Evolutionary conservation across 1,284 basidiomycete species (phyloP).

Genomic region (Tremellales sp.): DNA sequence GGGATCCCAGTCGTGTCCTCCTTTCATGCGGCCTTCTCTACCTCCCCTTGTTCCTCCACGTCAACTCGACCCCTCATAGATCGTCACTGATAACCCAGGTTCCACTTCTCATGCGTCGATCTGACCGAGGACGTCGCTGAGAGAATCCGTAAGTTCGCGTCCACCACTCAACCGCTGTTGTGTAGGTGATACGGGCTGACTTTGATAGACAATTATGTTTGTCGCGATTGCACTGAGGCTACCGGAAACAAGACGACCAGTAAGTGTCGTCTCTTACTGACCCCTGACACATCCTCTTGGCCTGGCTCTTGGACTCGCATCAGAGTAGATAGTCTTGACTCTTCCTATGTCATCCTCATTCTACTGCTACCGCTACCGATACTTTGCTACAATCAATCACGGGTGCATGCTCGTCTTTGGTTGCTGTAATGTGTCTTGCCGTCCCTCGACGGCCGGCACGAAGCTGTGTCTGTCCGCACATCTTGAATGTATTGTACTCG

Average conservation of each 20-base stretch:
- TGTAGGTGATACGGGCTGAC: background rate
- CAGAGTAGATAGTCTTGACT: constrained; percentile 2
- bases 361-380: background rate
- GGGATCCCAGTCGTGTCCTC: no score
- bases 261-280: constrained; percentile 23
- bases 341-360: background rate
- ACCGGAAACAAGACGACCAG: constrained; percentile 32
- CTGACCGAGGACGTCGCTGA: constrained; percentile 32
- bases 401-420: no score
- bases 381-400: no score
- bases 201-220: constrained; percentile 32
- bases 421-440: no score
- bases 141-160: constrained; percentile 40
- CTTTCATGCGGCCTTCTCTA: background rate
- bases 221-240: constrained; percentile 23
- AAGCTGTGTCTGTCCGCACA: no score
- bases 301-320: no score
- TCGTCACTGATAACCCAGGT: constrained; percentile 24
- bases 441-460: no score
- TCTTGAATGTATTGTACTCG: no score
- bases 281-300: background rate
- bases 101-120: constrained; percentile 39
- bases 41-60: background rate
- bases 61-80: background rate
- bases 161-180: no score